Conservation (phyloP, 75 land plant species). For the Adiantum capillusveneris region DNA sequence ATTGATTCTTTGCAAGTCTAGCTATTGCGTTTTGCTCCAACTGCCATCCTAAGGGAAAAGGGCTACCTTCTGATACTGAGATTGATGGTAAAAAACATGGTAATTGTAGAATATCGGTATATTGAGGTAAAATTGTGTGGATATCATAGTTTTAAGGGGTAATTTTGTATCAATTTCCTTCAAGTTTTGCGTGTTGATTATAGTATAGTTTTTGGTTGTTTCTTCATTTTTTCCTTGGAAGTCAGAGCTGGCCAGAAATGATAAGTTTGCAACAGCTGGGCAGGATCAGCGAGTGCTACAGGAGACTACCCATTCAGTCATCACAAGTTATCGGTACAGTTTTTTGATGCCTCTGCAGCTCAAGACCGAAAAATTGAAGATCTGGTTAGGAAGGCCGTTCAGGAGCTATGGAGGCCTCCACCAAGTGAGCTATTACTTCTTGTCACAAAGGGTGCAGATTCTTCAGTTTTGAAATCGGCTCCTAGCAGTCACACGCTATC, state of each 20-base stretch:
- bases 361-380: slow-evolving; percentile 95
- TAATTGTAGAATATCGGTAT: too few species aligned
- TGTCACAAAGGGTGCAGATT: slow-evolving; percentile 57
- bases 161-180: too few species aligned
- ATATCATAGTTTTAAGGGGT: too few species aligned
- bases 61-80: too few species aligned
- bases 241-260: too few species aligned
- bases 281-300: slow-evolving; percentile 67
- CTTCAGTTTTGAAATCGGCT: slow-evolving; percentile 62
- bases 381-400: slow-evolving; percentile 86
- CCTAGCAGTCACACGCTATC: slow-evolving; percentile 69
- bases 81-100: too few species aligned
- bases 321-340: slow-evolving; percentile 95
- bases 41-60: too few species aligned
- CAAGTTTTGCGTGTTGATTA: too few species aligned
- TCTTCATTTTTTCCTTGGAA: background rate
- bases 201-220: too few species aligned
- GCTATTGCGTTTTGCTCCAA: too few species aligned
- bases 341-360: slow-evolving; percentile 87
- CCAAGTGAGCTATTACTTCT: slow-evolving; percentile 82
- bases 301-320: slow-evolving; percentile 99
- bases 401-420: slow-evolving; percentile 95
- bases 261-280: slow-evolving; percentile 54
- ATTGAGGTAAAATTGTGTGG: too few species aligned
- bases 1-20: too few species aligned